Conservation (phyloP, 73 alveolate genomes). For the Paramecium caudatum region DNA sequence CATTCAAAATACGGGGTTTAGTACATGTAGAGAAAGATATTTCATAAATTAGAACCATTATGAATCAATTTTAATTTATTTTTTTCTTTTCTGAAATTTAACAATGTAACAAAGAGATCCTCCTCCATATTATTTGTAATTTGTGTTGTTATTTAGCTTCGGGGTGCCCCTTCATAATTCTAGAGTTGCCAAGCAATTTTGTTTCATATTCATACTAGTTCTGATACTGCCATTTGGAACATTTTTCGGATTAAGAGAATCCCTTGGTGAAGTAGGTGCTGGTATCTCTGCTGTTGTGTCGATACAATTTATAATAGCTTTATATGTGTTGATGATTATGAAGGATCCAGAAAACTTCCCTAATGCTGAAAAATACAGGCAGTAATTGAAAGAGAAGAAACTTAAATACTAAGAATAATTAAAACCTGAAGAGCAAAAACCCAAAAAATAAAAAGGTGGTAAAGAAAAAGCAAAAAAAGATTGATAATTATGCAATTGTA, state of each 20-base stretch:
- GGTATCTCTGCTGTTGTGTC: slow-evolving; percentile 44
- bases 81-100: not conserved
- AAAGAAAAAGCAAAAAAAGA: too few relatives aligned
- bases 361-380: slow-evolving; percentile 4
- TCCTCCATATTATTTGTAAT: slow-evolving; percentile 53
- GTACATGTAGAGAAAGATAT: not conserved
- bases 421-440: too few relatives aligned
- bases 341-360: slow-evolving; percentile 28
- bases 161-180: slow-evolving; percentile 43
- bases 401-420: not conserved
- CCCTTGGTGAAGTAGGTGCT: not conserved
- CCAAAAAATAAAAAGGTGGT: too few relatives aligned
- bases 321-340: not conserved
- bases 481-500: too few relatives aligned
- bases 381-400: not conserved
- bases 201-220: slow-evolving; percentile 10
- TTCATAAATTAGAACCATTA: not conserved
- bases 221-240: slow-evolving; percentile 2
- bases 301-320: not conserved
- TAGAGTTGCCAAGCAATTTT: slow-evolving; percentile 14
- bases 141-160: not conserved
- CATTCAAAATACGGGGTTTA: slow-evolving; percentile 8
- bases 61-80: not conserved
- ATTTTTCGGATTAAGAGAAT: slow-evolving; percentile 54
- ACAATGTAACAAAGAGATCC: not conserved